These are phyloP conservation scores for Colletotrichum lini DNA, from an alignment of 2,329 filamentous ascomycete species.

Conservation along the genomic window DNA sequence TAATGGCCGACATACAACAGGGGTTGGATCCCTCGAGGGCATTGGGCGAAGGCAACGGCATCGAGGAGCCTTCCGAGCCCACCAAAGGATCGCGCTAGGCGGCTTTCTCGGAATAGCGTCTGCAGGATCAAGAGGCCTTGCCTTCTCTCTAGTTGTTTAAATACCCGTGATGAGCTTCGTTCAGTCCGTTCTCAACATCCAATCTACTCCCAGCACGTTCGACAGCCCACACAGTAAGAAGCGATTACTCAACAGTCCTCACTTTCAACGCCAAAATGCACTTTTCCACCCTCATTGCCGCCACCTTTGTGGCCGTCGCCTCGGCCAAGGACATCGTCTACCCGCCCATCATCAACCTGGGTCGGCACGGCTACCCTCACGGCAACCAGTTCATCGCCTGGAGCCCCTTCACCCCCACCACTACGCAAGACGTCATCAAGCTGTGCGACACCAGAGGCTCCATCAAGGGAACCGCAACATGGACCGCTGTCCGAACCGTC, in stretches of 20 bases:
- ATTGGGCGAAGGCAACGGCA: neutral
- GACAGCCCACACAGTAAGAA: neutral
- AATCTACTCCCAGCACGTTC: too few relatives aligned
- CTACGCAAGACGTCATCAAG: constrained; percentile 14
- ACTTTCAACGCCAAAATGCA: neutral
- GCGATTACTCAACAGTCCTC: too few relatives aligned
- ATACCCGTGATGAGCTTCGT: neutral
- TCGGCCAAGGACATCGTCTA: constrained; percentile 11
- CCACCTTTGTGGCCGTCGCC: constrained; percentile 15
- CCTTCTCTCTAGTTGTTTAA: neutral
- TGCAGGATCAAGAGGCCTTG: neutral
- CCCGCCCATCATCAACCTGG: constrained; percentile 35
- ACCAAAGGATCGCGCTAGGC: neutral
- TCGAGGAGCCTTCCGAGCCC: neutral
- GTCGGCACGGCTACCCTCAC: constrained; percentile 25
- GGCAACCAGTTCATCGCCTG: constrained; percentile 29
- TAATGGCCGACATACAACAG: neutral
- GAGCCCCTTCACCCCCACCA: constrained; percentile 35
- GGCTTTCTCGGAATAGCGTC: neutral
- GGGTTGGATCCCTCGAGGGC: neutral
- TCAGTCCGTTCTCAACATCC: neutral
- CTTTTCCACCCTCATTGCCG: constrained; percentile 3
- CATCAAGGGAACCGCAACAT: constrained; percentile 21
- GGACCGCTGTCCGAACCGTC: constrained; percentile 13
- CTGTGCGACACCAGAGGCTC: constrained; percentile 18